phyloP scores from a whole-genome alignment of 805 yeast species.

The Tetrapisispora arboricola region DNA sequence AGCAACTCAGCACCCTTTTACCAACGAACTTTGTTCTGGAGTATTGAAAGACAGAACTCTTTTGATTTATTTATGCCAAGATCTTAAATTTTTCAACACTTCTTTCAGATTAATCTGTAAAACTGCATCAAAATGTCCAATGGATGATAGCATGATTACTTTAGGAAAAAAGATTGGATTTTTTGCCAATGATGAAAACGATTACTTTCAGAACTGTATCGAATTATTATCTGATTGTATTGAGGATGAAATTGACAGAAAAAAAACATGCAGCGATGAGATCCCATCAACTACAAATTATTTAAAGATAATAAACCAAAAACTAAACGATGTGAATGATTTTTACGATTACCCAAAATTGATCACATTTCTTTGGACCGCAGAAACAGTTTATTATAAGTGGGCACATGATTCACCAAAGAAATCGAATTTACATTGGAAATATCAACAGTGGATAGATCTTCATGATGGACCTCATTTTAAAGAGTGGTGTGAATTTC shows the following conservation, averaged over 20 bases:
- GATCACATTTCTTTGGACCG: conserved; percentile 35
- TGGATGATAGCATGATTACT: conserved; percentile 29
- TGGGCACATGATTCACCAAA: conserved; percentile 39
- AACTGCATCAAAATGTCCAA: conserved; percentile 35
- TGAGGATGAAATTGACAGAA: conserved; percentile 7
- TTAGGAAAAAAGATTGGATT: conserved; percentile 44
- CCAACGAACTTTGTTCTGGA: conserved; percentile 39
- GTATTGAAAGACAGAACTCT: conserved; percentile 34
- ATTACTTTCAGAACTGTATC: conserved; percentile 34
- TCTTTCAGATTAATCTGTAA: conserved; percentile 37
- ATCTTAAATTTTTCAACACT: conserved; percentile 36
- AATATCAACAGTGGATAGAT: conserved; percentile 41
- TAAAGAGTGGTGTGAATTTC: conserved; percentile 38
- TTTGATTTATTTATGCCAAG: conserved; percentile 39
- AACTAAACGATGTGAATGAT: background rate
- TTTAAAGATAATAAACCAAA: conserved; percentile 17
- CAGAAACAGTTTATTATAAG: conserved; percentile 42
- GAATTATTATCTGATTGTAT: conserved; percentile 16
- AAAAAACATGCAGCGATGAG: conserved; percentile 7
- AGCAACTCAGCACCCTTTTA: conserved; percentile 33
- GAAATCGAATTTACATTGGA: conserved; percentile 31
- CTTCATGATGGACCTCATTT: conserved; percentile 43
- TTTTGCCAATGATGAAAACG: conserved; percentile 38
- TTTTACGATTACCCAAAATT: conserved; percentile 30
- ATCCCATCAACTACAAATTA: conserved; percentile 32